Evolutionary conservation across 2,329 filamentous ascomycete genomes (phyloP).

Genomic region (Hypocreales sp.): DNA sequence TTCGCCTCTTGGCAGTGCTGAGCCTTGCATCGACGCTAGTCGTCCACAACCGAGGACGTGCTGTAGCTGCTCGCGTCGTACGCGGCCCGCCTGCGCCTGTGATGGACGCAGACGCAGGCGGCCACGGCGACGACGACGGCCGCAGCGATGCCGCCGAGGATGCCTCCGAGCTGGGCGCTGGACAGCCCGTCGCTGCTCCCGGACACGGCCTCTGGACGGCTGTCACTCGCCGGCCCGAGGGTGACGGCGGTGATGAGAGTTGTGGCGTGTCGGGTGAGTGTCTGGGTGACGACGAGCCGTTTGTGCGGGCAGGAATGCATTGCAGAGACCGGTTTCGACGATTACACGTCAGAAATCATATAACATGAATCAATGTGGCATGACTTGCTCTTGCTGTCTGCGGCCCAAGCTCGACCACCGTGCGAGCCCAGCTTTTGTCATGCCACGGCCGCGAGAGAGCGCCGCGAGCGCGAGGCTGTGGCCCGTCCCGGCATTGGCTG

Average conservation of each 20-base stretch:
- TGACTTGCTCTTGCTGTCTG: no score
- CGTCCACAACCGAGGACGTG: not conserved
- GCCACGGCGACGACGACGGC: constrained; percentile 19
- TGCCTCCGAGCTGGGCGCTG: constrained; percentile 22
- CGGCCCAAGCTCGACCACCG: no score
- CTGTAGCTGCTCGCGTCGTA: not conserved
- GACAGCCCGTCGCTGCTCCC: constrained; percentile 10
- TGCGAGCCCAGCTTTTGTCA: no score
- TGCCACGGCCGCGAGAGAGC: no score
- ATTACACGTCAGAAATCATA: no score
- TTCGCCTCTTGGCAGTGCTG: no score
- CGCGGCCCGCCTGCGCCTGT: not conserved
- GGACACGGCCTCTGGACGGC: constrained; percentile 1
- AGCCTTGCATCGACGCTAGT: no score
- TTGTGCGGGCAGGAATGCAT: not conserved
- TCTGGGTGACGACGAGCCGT: constrained; percentile 2
- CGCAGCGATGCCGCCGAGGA: constrained; percentile 22
- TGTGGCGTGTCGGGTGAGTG: constrained; percentile 1
- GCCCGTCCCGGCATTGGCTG: no score
- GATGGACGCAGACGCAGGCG: constrained; percentile 13
- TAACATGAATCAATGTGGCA: no score
- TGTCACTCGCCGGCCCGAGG: constrained; percentile 1
- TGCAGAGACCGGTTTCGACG: no score
- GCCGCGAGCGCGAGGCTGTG: no score
- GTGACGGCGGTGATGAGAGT: constrained; percentile 1